Conservation (phyloP, 331 rosid genomes). For the Erythrophleum ivorense region DNA sequence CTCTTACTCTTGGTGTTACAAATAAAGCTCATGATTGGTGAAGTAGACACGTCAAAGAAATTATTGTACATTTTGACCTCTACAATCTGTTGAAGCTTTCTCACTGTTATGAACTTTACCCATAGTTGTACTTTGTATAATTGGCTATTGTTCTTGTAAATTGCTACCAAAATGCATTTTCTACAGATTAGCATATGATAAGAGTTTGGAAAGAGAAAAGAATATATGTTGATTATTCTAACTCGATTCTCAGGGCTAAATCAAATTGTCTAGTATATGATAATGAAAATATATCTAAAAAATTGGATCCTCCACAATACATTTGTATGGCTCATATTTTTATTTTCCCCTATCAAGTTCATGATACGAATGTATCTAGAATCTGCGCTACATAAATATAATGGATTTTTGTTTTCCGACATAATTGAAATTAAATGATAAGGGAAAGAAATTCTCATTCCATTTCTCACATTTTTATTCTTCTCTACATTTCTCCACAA, state of each 20-base stretch:
- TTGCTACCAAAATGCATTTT: slow-evolving; percentile 5
- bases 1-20: slow-evolving; percentile 57
- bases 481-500: too few species aligned
- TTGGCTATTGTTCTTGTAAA: slow-evolving; percentile 14
- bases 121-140: not conserved
- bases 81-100: slow-evolving; percentile 4
- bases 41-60: slow-evolving; percentile 12
- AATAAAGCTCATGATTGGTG: slow-evolving; percentile 48
- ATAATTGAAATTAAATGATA: too few species aligned
- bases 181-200: not conserved
- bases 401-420: too few species aligned
- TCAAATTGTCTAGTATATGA: not conserved
- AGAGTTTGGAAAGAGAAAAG: not conserved
- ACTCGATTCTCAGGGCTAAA: not conserved
- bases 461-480: not conserved
- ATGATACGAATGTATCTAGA: too few species aligned
- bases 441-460: too few species aligned
- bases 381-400: too few species aligned
- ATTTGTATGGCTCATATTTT: not conserved
- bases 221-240: not conserved
- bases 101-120: not conserved
- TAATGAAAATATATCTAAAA: not conserved
- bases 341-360: not conserved
- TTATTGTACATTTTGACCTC: not conserved
- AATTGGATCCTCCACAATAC: not conserved